Base-by-base conservation (phyloP, 192 early-diverging fungal genomes). In the Physocladia obscura region DNA sequence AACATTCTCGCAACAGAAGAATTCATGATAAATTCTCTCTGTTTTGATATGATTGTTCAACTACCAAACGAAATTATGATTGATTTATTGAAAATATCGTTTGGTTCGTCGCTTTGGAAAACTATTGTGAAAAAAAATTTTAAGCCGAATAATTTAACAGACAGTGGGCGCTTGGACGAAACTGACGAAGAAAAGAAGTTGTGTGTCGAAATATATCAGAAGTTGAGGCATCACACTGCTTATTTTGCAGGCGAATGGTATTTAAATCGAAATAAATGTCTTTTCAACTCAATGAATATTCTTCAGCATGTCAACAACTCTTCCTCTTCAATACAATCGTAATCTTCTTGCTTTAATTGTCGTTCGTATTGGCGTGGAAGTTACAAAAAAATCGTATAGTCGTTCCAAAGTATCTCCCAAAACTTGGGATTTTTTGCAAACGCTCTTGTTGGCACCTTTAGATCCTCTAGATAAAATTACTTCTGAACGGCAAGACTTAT, bases 1-100 rank as follows among this genome's bases (percentile, higher is more conserved):
- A 65, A 65, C 32, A 65, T 65, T 49, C 49, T 65, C 26, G 22
- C 63, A 3, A 52, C 63, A 8, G 63, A 65, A 34, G 63, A 65
- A 35, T 17, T 51, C 1, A 65, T 65, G 63, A 65, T 49, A 5
- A 22, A 19, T 22, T 44, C 63, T 17, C 49, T 65, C 22, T 65
- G 63, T 30, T 65, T 65, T 52, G 63, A 65, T 26, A 26, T 65
- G 8, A 34, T 65, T 19, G 63, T 65, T 5, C 27, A 49, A 26
- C 37, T 65, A 30, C 63, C 63, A 34, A 44, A 65, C 32, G 63
- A 65, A 52, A 52, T 65, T 52, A 21, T 52, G 24, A 13, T 52
- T 27, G 49, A 49, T 8, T 30, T 65, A 19, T 36, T 65, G 49
- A 24, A 49, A 5, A 26, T 65, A n/a, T 52, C 39, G n/a, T 65